Base-by-base conservation (phyloP, 495 filamentous ascomycete species). In the Tuber borchii region DNA sequence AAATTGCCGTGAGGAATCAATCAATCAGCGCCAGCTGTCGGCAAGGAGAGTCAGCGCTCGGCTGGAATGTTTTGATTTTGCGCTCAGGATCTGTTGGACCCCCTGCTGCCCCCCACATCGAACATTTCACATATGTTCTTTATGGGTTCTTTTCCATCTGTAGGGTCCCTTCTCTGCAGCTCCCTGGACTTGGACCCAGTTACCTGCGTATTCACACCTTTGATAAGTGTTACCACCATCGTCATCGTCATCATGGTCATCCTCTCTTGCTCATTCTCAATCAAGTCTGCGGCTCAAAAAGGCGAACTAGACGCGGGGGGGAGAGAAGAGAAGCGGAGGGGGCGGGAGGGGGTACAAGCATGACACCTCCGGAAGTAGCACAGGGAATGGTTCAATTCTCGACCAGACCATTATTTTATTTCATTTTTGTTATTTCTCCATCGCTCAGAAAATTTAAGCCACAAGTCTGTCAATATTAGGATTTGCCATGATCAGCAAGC, bases 101-200 rank as follows among this genome's bases (percentile, higher is more conserved):
- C 56, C 56, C n/a, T 8, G 6, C 22, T 8, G 0, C 48, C 48
- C 48, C 48, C 48, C 56, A 4, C 56, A 65, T 65, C 26, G 56
- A 65, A 65, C 56, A 65, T 61, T 61, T 61, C n/a, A 61, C 10
- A 31, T 61, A 31, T 31, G 51, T 61, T 61, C 51, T 8, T 31
- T 61, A 26, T 3, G 51, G 10, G 51, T 61, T 61, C 51, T 61
- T 16, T 14, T 56, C n/a, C 51, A 16, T 16, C 26, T 65, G 56
- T 65, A 61, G 56, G 51, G 56, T 61, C 56, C 56, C 56, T 65
- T 31, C 26, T 65, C 56, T 34, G 56, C 56, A 34, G n/a, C 9
- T 61, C n/a, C 56, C 56, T 61, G n/a, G 56, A 61, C 56, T 14
- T 31, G 56, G 56, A 65, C 56, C 56, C 26, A 65, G 56, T 65